Base-by-base conservation (phyloP, 1,139 yeast species). In the Scheffersomyces stambukii region DNA sequence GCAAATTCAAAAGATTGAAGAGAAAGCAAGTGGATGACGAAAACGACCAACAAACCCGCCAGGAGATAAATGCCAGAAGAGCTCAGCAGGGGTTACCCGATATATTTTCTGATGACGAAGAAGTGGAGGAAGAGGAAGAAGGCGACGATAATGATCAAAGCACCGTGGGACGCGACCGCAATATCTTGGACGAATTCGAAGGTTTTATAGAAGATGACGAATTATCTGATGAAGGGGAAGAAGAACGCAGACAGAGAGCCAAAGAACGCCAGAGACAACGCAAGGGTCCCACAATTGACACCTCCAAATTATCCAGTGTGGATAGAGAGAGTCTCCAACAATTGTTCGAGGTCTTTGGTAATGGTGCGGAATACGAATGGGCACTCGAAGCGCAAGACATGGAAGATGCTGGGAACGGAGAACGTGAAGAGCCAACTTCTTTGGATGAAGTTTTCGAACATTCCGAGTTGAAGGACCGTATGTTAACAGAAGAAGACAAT, bases 131-230 rank as follows among this genome's bases (percentile, higher is more conserved):
- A 3, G 64, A 51, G 5, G 69, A 51, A 9, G 60, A 48, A 12
- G 70, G 48, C 8, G 53, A 17, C 5, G 31, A 25, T 14, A 22
- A 11, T 14, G 36, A 22, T 24, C 19, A 21, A n/a, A 59, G 40
- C 8, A 54, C 45, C 6, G 64, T 54, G 11, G 67, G 62, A 7
- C 67, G 50, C 13, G 70, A 54, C 18, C 60, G 63, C 20, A 59
- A 64, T 42, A 60, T 63, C 26, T 50, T 79, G 43, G 95, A 88
- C 50, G 98, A 91, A 53, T 80, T 91, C 48, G 98, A 88, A 51
- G 98, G 89, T 52, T 91, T 91, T 60, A 91, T 91, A 45, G 98
- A 89, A 55, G 97, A 91, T 40, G 98, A 91, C 54, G 96, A 89
- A 52, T 82, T 82, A 50, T 85, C 95, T 4, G 96, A 88, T 47